Evolutionary conservation across 345 rosid genomes (phyloP), one percentile per base, ranked within the genome.

Genomic region (Brassica carinata): DNA sequence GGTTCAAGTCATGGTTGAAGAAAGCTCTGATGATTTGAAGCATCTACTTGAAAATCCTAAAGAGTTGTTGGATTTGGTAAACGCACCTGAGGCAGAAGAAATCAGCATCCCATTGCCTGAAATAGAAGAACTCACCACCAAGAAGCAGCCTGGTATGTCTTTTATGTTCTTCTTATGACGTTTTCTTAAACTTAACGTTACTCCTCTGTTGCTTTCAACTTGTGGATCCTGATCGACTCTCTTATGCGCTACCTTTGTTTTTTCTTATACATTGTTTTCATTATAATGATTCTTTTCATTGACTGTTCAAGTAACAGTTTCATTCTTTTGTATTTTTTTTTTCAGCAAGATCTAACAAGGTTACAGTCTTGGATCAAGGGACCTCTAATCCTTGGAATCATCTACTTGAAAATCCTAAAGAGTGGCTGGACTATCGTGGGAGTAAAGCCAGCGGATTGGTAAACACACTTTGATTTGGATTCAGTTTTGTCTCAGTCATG

Each of bases 401-500:
- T 33, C 91, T 92, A 58, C 77, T 92, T 36, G 76, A 83, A 66
- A 87, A 88, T 86, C 97, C 93, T 26, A 81, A 85, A 79, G 86
- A 85, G 27, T 94, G 98, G 98, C 53, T 26, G 82, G 97, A 94
- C 81, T 81, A 79, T 79, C 94, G 96, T 67, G 77, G 70, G 45
- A 66, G 72, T 63, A 94, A 94, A 84, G 86, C 64, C 34, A 75
- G 18, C 62, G 89, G 91, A 85, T 81, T 48, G 84, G 98, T 94
- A 88, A 76, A 71, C 43, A 1, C 69, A 63, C 61, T 72, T 76
- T 69, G 19, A 14, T 48, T 29, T 18, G 38, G 23, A 43, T 40
- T 73, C 55, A n/a, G 18, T 43, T 29, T 8, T 57, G 17, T 8
- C 69, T 58, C 57, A 15, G 69, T 73, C 36, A 55, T 72, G 51